Evolutionary conservation across 495 filamentous ascomycete genomes (phyloP).

Genomic region (Tuber umbilicatum): DNA sequence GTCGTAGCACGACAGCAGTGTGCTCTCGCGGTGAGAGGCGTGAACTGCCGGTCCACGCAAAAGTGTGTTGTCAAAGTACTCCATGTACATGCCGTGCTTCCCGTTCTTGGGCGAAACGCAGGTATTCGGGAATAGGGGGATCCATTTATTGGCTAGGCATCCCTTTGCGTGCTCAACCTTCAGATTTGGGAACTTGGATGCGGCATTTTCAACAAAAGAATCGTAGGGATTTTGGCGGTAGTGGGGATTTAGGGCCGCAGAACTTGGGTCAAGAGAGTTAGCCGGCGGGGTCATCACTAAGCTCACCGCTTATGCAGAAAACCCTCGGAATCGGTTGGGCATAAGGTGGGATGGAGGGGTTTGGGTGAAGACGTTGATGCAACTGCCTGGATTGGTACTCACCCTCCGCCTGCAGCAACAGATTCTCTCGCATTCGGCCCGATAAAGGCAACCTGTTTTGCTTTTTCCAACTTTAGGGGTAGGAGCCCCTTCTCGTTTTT

Average conservation of each 20-base stretch:
- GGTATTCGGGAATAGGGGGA: constrained; percentile 39
- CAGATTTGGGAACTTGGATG: constrained; percentile 28
- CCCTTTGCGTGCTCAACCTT: constrained; percentile 36
- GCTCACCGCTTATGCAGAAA: constrained; percentile 5
- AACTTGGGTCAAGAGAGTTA: constrained; percentile 22
- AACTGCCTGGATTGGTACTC: constrained; percentile 10
- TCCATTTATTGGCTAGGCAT: constrained; percentile 40
- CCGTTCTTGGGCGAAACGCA: constrained; percentile 42
- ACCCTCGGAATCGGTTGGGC: not conserved
- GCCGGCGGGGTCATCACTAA: constrained; percentile 5
- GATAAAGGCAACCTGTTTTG: constrained; percentile 58
- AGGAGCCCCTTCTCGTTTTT: constrained; percentile 64
- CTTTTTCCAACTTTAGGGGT: constrained; percentile 54
- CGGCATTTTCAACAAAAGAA: constrained; percentile 34
- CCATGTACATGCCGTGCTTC: constrained; percentile 41
- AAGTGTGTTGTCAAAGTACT: constrained; percentile 40
- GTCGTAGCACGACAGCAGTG: constrained; percentile 41
- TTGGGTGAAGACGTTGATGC: not conserved
- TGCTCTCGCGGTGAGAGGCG: constrained; percentile 38
- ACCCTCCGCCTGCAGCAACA: constrained; percentile 42
- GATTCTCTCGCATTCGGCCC: constrained; percentile 60
- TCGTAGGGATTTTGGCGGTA: constrained; percentile 40
- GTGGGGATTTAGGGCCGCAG: constrained; percentile 41
- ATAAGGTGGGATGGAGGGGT: not conserved
- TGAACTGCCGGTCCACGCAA: constrained; percentile 29